A percentile compares a stretch with the other conserved stretches of the same genome.
These are phyloP conservation scores for Penicillium janthinellum DNA, from an alignment of 2,329 filamentous ascomycete species.

Conservation along the genomic window DNA sequence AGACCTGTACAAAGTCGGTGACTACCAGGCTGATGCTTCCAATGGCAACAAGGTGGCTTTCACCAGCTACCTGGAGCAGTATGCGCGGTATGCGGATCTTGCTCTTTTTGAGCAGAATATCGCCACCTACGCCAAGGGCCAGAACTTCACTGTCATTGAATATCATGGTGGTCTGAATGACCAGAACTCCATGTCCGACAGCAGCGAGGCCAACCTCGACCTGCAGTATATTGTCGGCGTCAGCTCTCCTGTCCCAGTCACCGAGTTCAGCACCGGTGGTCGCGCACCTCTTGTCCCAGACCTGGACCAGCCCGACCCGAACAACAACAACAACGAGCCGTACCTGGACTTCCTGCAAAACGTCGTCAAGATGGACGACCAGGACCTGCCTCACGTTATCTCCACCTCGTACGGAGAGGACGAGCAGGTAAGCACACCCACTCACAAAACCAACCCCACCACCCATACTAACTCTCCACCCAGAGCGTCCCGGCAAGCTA, in stretches of 20 bases:
- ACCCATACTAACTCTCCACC: background rate
- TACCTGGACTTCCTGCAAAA: constrained; percentile 41
- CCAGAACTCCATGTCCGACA: constrained; percentile 41
- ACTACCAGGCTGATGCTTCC: constrained; percentile 40
- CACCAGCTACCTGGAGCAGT: constrained; percentile 52
- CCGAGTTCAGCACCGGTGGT: constrained; percentile 53
- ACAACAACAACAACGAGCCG: constrained; percentile 52
- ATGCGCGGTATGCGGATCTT: constrained; percentile 52
- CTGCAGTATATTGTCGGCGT: constrained; percentile 53
- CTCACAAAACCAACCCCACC: background rate
- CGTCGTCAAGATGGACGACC: constrained; percentile 33
- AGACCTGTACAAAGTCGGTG: constrained; percentile 50
- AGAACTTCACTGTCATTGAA: constrained; percentile 48
- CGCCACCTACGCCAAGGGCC: constrained; percentile 44
- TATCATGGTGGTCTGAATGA: constrained; percentile 46
- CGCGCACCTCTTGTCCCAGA: constrained; percentile 51
- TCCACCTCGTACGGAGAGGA: constrained; percentile 47
- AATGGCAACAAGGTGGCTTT: constrained; percentile 48
- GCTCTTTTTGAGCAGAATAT: constrained; percentile 42
- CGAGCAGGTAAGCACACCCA: constrained; percentile 36
- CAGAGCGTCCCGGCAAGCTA: constrained; percentile 41
- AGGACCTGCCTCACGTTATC: constrained; percentile 40
- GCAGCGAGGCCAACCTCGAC: constrained; percentile 55
- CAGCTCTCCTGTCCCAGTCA: constrained; percentile 47
- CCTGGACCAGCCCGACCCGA: constrained; percentile 47